Evolutionary conservation across 495 filamentous ascomycete genomes (phyloP), one percentile per base, ranked within the genome.

Genomic region (Aspergillus asperescens): DNA sequence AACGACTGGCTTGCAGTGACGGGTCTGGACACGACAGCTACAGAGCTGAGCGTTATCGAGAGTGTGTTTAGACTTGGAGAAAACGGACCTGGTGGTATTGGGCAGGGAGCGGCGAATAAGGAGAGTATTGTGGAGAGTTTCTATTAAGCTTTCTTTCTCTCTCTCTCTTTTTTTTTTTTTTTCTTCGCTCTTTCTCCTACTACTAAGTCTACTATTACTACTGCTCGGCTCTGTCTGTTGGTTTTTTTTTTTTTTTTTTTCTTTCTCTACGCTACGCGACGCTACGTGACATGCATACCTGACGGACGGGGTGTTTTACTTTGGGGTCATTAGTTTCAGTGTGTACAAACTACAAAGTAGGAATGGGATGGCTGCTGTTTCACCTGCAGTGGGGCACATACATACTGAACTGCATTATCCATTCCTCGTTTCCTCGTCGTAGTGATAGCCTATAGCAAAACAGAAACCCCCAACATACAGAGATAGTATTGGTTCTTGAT

Each of bases 1-100:
- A 98, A 98, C 65, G 93, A 98, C 75, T 97, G 93, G 93, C 80
- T 97, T 71, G 94, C 93, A 7, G 88, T 98, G n/a, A 94, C 90
- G 3, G 89, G 93, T 8, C 73, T 96, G 39, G 94, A 97, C 65
- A 98, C 93, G 12, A 98, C 93, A 20, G 93, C 93, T 9, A 96
- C 93, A 6, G 93, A 98, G 73, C 72, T 98, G 64, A 94, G 88
- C 61, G 93, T 98, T 54, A 81, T 98, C 31, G 93, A 98, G 79
- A 89, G 83, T 60, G 91, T 98, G 42, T 98, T 98, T 71, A 79
- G 89, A 54, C 71, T 98, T 25, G 90, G 91, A 44, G 94, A 97
- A 80, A 74, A 72, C 68, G 68, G 65, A 18, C 67, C 71, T 15
- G 60, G 66, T 25, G 74, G 71, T 47, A 45, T 65, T 46, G 90